These are phyloP conservation scores for Penicillium alfredii DNA, from an alignment of 495 filamentous ascomycete genomes.

Conservation along the genomic window DNA sequence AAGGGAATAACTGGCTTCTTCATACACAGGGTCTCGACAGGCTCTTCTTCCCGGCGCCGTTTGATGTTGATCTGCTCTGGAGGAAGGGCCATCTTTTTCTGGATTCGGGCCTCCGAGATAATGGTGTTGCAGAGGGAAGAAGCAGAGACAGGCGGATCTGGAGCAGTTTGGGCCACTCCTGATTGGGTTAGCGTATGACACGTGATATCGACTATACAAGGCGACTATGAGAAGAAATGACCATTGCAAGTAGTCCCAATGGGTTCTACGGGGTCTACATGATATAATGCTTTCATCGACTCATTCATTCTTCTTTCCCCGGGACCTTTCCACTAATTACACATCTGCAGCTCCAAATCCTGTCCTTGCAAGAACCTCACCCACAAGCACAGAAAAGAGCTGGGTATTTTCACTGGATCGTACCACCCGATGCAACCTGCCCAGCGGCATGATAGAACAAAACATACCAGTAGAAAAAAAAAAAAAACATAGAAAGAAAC, in stretches of 20 bases:
- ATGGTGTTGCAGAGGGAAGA: slow-evolving; percentile 2
- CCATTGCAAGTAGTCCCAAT: too few relatives aligned
- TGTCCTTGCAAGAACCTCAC: slow-evolving; percentile 12
- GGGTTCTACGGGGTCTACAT: too few relatives aligned
- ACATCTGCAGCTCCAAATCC: slow-evolving; percentile 15
- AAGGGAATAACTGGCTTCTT: slow-evolving; percentile 5
- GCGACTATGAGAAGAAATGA: too few relatives aligned
- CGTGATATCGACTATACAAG: too few relatives aligned
- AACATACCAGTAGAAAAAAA: slow-evolving; percentile 12
- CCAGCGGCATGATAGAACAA: slow-evolving; percentile 8
- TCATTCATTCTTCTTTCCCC: slow-evolving; percentile 16
- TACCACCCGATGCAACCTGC: slow-evolving; percentile 19
- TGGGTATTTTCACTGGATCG: slow-evolving; percentile 17
- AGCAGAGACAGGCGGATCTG: too few relatives aligned
- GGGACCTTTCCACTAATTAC: slow-evolving; percentile 21
- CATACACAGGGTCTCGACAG: slow-evolving; percentile 52
- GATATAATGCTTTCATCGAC: slow-evolving; percentile 17
- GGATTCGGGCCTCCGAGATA: background rate
- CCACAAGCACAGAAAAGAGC: slow-evolving; percentile 8
- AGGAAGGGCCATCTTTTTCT: slow-evolving; percentile 41
- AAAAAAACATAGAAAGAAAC: slow-evolving; percentile 1
- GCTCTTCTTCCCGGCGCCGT: slow-evolving; percentile 51
- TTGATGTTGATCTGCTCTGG: slow-evolving; percentile 53
- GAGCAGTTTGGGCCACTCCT: too few relatives aligned
- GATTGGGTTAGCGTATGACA: too few relatives aligned